phyloP scores from a whole-genome alignment of 2,329 filamentous ascomycete species.

The Hypoxylon sp. region DNA sequence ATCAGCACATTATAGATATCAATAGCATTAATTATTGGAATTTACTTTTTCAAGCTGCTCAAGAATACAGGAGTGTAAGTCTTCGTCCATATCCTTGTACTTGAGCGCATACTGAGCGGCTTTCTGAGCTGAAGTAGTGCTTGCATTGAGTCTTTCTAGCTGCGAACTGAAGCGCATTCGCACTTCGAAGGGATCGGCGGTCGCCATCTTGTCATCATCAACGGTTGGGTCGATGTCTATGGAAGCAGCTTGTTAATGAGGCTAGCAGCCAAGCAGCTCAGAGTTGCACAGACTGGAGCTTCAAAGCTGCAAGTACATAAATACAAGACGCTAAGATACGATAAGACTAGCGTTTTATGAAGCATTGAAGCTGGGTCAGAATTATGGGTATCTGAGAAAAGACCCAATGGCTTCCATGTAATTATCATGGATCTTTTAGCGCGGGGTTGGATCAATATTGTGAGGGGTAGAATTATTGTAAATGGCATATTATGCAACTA shows the following conservation, averaged over 20 bases:
- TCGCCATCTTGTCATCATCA: constrained; percentile 57
- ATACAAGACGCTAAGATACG: constrained; percentile 4
- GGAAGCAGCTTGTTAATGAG: too few species aligned
- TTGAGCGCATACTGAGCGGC: constrained; percentile 94
- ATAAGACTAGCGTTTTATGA: background rate
- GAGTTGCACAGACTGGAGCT: too few species aligned
- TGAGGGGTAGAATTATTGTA: too few species aligned
- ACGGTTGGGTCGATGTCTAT: too few species aligned
- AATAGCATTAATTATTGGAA: constrained; percentile 19
- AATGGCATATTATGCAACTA: too few species aligned
- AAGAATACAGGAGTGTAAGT: constrained; percentile 95
- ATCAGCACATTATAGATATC: too few species aligned
- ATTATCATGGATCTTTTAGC: too few species aligned
- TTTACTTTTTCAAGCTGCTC: constrained; percentile 88
- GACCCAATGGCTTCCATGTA: too few species aligned
- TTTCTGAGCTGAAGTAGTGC: constrained; percentile 87
- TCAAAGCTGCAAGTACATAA: too few species aligned
- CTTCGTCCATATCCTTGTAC: constrained; percentile 94
- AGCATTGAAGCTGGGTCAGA: background rate
- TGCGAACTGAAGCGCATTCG: constrained; percentile 95
- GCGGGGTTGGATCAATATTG: too few species aligned
- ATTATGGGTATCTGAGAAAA: too few species aligned
- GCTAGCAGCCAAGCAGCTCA: too few species aligned
- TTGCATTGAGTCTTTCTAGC: constrained; percentile 90
- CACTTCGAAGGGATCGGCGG: constrained; percentile 92